These are phyloP conservation scores for Odonthalia washingtoniensis DNA, from an alignment of 31 red algal genomes.

Conservation along the genomic window DNA sequence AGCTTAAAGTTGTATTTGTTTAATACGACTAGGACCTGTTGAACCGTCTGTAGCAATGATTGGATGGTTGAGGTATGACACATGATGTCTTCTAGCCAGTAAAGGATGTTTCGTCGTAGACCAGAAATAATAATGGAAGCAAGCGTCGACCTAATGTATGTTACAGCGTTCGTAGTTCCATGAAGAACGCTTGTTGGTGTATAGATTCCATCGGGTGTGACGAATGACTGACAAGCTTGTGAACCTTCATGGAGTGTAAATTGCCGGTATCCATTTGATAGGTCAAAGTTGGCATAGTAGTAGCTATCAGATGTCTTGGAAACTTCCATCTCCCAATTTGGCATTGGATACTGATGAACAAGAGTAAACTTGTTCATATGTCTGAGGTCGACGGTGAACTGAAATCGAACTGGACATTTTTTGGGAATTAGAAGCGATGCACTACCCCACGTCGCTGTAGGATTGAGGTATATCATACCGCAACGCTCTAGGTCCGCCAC, in stretches of 20 bases:
- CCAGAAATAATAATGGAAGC: background rate
- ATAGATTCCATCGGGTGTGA: constrained; percentile 14
- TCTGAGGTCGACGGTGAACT: background rate
- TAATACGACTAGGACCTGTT: background rate
- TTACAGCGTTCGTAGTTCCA: constrained; percentile 21
- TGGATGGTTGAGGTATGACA: background rate
- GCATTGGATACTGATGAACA: constrained; percentile 5
- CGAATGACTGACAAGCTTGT: constrained; percentile 1
- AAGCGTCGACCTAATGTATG: background rate
- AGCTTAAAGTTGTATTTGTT: background rate
- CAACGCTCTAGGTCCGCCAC: background rate
- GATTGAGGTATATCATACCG: constrained; percentile 20
- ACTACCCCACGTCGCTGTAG: constrained; percentile 15
- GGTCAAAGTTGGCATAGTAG: background rate
- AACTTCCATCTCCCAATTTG: background rate
- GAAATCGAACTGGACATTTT: background rate
- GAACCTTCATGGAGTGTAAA: background rate
- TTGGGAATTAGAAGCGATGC: constrained; percentile 11
- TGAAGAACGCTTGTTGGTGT: constrained; percentile 28
- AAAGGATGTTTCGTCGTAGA: background rate
- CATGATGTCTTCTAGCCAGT: constrained; percentile 22
- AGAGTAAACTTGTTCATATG: background rate
- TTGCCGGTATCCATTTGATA: constrained; percentile 10
- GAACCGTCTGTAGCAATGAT: background rate
- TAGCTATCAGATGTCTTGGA: background rate